A percentile compares a stretch with the other conserved stretches of the same genome.
phyloP scores from a whole-genome alignment of 495 filamentous ascomycete genomes.

The Hapsidospora chrysogenum region DNA sequence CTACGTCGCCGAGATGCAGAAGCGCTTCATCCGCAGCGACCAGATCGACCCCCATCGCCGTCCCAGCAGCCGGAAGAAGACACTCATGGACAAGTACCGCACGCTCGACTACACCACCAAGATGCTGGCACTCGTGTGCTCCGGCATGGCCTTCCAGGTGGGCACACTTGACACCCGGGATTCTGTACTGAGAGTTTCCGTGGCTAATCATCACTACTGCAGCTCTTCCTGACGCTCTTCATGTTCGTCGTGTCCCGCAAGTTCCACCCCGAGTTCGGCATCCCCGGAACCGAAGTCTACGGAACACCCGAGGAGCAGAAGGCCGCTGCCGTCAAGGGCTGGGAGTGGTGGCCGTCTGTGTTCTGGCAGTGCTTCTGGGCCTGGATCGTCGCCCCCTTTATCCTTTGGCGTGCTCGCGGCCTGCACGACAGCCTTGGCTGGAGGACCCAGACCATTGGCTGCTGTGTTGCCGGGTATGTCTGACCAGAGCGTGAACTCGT shows the following conservation, averaged over 20 bases:
- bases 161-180: too few species aligned
- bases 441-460: slow-evolving; percentile 39
- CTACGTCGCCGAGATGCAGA: slow-evolving; percentile 31
- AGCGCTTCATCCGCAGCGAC: slow-evolving; percentile 12
- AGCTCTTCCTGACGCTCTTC: slow-evolving; percentile 36
- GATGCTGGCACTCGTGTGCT: slow-evolving; percentile 19
- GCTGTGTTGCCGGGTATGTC: slow-evolving; percentile 28
- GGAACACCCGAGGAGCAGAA: slow-evolving; percentile 31
- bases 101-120: slow-evolving; percentile 18
- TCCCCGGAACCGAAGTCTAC: slow-evolving; percentile 10
- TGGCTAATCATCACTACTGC: too few species aligned
- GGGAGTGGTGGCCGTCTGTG: slow-evolving; percentile 45
- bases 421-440: slow-evolving; percentile 44
- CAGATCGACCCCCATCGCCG: slow-evolving; percentile 1
- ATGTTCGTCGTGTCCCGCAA: slow-evolving; percentile 43
- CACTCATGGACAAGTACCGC: slow-evolving; percentile 14
- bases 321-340: slow-evolving; percentile 21
- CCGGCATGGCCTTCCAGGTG: slow-evolving; percentile 31
- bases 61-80: slow-evolving; percentile 9
- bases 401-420: slow-evolving; percentile 12
- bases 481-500: too few species aligned
- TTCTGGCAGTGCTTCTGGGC: slow-evolving; percentile 40
- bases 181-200: too few species aligned
- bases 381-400: slow-evolving; percentile 22
- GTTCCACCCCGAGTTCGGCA: slow-evolving; percentile 24